Evolutionary conservation across 805 yeast genomes (phyloP).

Genomic region (Candida montana): DNA sequence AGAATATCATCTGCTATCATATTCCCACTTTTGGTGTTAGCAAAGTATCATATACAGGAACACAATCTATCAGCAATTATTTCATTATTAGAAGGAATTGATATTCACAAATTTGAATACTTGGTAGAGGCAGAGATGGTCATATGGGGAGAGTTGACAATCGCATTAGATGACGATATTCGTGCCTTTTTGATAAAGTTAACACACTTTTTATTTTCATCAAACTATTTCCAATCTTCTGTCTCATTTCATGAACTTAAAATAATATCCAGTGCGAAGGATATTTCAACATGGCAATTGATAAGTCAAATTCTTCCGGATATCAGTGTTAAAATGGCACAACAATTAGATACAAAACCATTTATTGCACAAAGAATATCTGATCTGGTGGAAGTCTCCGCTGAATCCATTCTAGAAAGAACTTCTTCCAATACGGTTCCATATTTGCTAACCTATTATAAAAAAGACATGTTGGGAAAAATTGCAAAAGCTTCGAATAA

Average conservation of each 20-base stretch:
- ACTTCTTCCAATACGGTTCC: constrained; percentile 77
- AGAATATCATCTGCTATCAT: constrained; percentile 48
- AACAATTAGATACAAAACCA: constrained; percentile 43
- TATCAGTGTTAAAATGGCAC: constrained; percentile 58
- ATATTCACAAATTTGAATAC: constrained; percentile 31
- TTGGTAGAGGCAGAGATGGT: constrained; percentile 55
- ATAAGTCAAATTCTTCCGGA: constrained; percentile 76
- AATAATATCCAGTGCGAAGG: constrained; percentile 49
- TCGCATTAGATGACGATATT: constrained; percentile 60
- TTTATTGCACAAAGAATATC: constrained; percentile 55
- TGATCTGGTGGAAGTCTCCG: constrained; percentile 58
- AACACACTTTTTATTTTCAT: constrained; percentile 59
- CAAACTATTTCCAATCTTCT: constrained; percentile 60
- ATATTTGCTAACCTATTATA: constrained; percentile 59
- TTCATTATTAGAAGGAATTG: constrained; percentile 36
- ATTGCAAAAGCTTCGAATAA: constrained; percentile 51
- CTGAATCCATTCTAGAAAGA: constrained; percentile 55
- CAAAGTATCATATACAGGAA: constrained; percentile 36
- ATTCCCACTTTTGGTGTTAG: constrained; percentile 44
- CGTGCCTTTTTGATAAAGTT: constrained; percentile 62
- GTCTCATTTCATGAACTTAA: constrained; percentile 62
- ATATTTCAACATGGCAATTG: constrained; percentile 70
- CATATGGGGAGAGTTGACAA: constrained; percentile 62
- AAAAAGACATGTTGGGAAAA: constrained; percentile 53
- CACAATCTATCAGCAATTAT: constrained; percentile 41